Conservation (phyloP, 129 eudicot species). For the Lactuca sativa region DNA sequence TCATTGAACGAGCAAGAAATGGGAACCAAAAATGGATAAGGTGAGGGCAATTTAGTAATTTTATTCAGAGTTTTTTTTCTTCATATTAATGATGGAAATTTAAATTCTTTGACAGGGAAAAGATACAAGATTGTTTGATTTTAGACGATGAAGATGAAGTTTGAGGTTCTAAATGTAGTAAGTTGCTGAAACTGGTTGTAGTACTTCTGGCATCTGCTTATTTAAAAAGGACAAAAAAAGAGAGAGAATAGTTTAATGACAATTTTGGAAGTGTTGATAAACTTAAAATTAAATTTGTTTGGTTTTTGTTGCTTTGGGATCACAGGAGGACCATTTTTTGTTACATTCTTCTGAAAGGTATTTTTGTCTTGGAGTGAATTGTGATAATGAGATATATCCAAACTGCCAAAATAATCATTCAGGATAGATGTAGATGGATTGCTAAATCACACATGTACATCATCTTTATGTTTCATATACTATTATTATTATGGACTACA, state of each 20-base stretch:
- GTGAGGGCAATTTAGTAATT: conserved; percentile 33
- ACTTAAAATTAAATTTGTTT: conserved; percentile 8
- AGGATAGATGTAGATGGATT: conserved; percentile 25
- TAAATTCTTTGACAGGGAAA: conserved; percentile 56
- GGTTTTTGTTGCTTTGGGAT: conserved; percentile 9
- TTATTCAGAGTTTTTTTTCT: not conserved
- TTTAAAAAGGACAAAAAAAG: not conserved
- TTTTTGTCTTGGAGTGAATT: conserved; percentile 29
- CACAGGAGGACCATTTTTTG: conserved; percentile 31
- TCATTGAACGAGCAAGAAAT: conserved; percentile 35
- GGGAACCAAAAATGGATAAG: conserved; percentile 54
- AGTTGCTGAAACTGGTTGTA: not conserved
- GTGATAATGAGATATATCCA: conserved; percentile 7
- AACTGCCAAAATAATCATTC: conserved; percentile 21
- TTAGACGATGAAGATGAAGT: conserved; percentile 68
- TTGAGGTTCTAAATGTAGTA: conserved; percentile 28
- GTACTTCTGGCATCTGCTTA: not conserved
- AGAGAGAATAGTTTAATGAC: not conserved
- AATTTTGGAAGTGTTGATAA: conserved; percentile 4
- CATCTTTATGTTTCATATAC: not conserved
- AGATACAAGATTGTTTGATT: conserved; percentile 79
- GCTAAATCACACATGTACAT: conserved; percentile 13
- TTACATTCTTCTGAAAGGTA: conserved; percentile 21
- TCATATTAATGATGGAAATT: conserved; percentile 5
- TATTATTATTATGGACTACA: not conserved